Evolutionary conservation across 352 stramenopile genomes (phyloP).

Genomic region (Globisporangium uncinulatum): DNA sequence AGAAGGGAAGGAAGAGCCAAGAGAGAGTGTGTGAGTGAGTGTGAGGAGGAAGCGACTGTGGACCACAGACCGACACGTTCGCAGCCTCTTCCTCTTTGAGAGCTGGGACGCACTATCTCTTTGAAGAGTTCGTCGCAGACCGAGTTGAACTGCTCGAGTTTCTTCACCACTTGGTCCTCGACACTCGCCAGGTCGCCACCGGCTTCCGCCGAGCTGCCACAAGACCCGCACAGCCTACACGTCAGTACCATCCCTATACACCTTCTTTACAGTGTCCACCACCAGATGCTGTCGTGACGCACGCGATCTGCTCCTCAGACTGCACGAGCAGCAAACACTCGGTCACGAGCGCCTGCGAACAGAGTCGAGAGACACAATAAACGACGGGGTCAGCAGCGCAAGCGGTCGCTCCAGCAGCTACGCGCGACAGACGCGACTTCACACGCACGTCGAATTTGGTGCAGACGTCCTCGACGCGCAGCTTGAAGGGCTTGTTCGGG

Average conservation of each 20-base stretch:
- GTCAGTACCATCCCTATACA: not conserved
- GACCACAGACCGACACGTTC: no score
- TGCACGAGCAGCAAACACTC: conserved; percentile 75
- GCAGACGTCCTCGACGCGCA: conserved; percentile 82
- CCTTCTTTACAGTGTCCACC: not conserved
- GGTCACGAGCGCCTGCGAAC: conserved; percentile 54
- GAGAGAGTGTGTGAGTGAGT: not conserved
- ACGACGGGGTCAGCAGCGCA: not conserved
- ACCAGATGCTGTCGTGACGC: conserved; percentile 7
- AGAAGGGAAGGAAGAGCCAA: not conserved
- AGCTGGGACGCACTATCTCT: conserved; percentile 56
- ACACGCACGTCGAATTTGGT: conserved; percentile 77
- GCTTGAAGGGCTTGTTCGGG: conserved; percentile 84
- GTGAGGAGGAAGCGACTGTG: no score
- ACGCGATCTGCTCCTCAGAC: conserved; percentile 70
- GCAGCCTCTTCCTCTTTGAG: no score
- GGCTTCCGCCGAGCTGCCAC: conserved; percentile 13
- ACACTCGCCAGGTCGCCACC: conserved; percentile 25
- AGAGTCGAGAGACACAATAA: not conserved
- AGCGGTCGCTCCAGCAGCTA: not conserved
- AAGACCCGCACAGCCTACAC: not conserved
- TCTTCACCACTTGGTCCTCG: conserved; percentile 80
- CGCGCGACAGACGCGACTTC: conserved; percentile 6
- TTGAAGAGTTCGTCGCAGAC: conserved; percentile 87
- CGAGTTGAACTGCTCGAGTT: conserved; percentile 85